Conservation (phyloP, 352 stramenopile genomes). For the Pythium diclinum region DNA sequence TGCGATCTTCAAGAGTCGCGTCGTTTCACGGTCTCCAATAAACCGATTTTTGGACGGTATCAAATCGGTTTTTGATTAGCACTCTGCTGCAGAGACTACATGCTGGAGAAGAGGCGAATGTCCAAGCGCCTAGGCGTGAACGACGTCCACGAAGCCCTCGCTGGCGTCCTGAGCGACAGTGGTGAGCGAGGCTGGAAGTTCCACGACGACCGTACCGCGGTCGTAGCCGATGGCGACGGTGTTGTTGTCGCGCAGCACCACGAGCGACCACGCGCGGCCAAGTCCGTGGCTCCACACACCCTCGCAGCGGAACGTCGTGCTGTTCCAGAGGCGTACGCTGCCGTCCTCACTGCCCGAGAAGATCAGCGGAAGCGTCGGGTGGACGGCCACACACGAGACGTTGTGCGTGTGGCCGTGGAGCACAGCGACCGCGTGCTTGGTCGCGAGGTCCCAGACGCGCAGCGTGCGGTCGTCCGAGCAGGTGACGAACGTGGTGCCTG, state of each 20-base stretch:
- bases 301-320: constrained; percentile 51
- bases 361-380: constrained; percentile 72
- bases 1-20: constrained; percentile 24
- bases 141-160: not conserved
- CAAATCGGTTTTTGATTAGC: not conserved
- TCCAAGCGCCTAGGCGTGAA: not conserved
- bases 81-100: not conserved
- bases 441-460: constrained; percentile 95
- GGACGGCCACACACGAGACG: constrained; percentile 90
- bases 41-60: not conserved
- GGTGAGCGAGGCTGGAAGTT: not conserved
- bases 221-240: constrained; percentile 78
- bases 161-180: not conserved
- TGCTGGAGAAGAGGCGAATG: no score
- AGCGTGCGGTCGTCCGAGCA: constrained; percentile 88
- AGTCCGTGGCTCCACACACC: constrained; percentile 94
- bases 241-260: constrained; percentile 35
- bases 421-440: constrained; percentile 84
- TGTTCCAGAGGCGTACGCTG: constrained; percentile 66
- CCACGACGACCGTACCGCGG: constrained; percentile 7
- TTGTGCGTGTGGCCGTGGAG: constrained; percentile 94
- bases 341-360: constrained; percentile 90
- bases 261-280: constrained; percentile 90
- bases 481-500: constrained; percentile 89
- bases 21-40: not conserved